Conservation (phyloP, 441 rosid species). For the Pelargonium cotyledonis region DNA sequence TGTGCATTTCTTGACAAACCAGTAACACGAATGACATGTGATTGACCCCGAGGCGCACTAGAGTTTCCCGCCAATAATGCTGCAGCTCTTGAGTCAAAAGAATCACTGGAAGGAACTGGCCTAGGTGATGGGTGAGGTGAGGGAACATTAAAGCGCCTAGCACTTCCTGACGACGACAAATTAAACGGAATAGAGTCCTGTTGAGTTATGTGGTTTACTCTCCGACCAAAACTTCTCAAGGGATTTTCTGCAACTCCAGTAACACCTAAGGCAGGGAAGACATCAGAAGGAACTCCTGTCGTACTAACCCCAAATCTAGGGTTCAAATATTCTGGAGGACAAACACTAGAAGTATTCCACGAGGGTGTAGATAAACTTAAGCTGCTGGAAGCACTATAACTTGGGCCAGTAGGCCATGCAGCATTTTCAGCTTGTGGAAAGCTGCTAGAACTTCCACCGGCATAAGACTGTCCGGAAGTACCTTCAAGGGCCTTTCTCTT, state of each 20-base stretch:
- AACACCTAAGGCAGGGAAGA: constrained; percentile 34
- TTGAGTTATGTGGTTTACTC: constrained; percentile 40
- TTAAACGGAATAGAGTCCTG: constrained; percentile 43
- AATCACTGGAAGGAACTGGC: constrained; percentile 36
- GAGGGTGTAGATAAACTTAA: constrained; percentile 54
- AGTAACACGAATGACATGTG: constrained; percentile 26
- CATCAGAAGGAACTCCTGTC: constrained; percentile 38
- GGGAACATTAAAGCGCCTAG: constrained; percentile 33
- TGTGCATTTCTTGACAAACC: constrained; percentile 37
- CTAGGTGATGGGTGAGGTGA: constrained; percentile 36
- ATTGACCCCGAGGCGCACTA: constrained; percentile 30
- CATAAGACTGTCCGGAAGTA: constrained; percentile 52
- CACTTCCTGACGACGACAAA: constrained; percentile 37
- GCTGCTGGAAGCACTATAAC: constrained; percentile 48
- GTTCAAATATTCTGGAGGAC: constrained; percentile 38
- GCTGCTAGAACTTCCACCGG: constrained; percentile 48
- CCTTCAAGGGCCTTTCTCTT: constrained; percentile 87
- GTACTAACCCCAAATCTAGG: constrained; percentile 42
- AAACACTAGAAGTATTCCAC: constrained; percentile 32
- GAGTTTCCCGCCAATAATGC: constrained; percentile 26
- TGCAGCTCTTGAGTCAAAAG: constrained; percentile 40
- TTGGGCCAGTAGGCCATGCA: constrained; percentile 34
- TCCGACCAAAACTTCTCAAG: constrained; percentile 37
- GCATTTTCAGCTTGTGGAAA: constrained; percentile 41
- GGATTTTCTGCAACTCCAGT: constrained; percentile 30